A percentile compares a stretch with the other conserved stretches of the same genome.
Evolutionary conservation across 179 eudicot genomes (phyloP).

Genomic region (Spinacia oleracea): DNA sequence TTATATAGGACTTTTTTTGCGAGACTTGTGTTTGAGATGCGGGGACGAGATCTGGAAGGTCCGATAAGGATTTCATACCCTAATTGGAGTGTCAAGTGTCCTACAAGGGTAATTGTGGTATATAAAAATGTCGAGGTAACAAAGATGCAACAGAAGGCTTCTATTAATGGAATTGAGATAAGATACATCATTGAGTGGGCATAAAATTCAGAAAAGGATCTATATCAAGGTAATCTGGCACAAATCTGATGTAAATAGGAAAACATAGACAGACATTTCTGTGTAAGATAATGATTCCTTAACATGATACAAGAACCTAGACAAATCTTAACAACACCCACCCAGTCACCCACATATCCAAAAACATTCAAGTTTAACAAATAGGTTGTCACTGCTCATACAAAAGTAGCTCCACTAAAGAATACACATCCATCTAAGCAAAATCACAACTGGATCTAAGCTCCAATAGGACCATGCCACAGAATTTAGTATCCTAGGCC

Average conservation of each 20-base stretch:
- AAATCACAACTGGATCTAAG: not conserved
- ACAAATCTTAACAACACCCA: not conserved
- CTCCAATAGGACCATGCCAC: not conserved
- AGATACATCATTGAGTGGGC: not conserved
- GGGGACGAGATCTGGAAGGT: no score
- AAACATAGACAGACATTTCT: not conserved
- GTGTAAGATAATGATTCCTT: not conserved
- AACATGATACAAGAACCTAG: not conserved
- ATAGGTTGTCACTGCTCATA: not conserved
- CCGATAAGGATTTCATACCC: no score
- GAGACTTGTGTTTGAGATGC: no score
- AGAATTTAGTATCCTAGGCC: not conserved
- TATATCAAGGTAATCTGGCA: not conserved
- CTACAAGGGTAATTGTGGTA: no score
- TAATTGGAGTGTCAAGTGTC: no score
- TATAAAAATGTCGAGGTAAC: no score
- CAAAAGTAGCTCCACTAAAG: not conserved
- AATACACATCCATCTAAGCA: not conserved
- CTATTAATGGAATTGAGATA: not conserved
- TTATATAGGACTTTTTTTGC: no score
- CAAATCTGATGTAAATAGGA: not conserved
- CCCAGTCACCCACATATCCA: not conserved
- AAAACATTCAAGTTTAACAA: not conserved
- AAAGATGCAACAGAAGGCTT: not conserved
- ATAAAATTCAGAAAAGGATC: not conserved